Evolutionary conservation across 1,284 basidiomycete genomes (phyloP).

Genomic region (Fomitopsis palustris): DNA sequence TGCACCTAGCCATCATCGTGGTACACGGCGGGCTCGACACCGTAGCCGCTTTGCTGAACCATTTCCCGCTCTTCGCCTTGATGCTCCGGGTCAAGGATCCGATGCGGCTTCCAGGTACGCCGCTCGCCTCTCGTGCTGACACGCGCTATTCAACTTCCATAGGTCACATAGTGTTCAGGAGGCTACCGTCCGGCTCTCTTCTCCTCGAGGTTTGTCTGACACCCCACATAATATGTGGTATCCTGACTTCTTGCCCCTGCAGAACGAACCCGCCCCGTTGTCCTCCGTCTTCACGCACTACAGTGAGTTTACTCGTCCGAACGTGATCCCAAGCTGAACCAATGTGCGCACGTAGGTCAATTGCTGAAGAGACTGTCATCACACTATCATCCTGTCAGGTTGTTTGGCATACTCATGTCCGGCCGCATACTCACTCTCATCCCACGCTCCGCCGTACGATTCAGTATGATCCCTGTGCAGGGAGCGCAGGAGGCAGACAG

Average conservation of each 20-base stretch:
- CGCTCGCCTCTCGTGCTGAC: not conserved
- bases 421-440: conserved; percentile 21
- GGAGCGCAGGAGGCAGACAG: not conserved
- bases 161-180: conserved; percentile 11
- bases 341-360: conserved; percentile 11
- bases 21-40: conserved; percentile 63
- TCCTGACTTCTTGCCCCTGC: not conserved
- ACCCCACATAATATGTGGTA: not conserved
- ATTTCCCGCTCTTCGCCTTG: conserved; percentile 88
- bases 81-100: conserved; percentile 88
- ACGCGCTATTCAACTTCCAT: not conserved
- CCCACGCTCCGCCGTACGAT: conserved; percentile 20
- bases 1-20: conserved; percentile 57
- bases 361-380: conserved; percentile 19
- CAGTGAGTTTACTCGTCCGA: conserved; percentile 9
- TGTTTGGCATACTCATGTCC: conserved; percentile 20
- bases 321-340: not conserved
- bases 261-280: conserved; percentile 21
- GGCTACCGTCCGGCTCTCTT: conserved; percentile 8
- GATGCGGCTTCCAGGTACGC: conserved; percentile 71
- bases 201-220: conserved; percentile 12
- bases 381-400: conserved; percentile 23
- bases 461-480: conserved; percentile 19
- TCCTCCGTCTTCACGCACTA: conserved; percentile 26
- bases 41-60: conserved; percentile 76